Percentiles rank a stretch among this genome's conserved stretches.
These are phyloP conservation scores for Peterozyma xylosa DNA, from an alignment of 805 yeast species.

Conservation along the genomic window DNA sequence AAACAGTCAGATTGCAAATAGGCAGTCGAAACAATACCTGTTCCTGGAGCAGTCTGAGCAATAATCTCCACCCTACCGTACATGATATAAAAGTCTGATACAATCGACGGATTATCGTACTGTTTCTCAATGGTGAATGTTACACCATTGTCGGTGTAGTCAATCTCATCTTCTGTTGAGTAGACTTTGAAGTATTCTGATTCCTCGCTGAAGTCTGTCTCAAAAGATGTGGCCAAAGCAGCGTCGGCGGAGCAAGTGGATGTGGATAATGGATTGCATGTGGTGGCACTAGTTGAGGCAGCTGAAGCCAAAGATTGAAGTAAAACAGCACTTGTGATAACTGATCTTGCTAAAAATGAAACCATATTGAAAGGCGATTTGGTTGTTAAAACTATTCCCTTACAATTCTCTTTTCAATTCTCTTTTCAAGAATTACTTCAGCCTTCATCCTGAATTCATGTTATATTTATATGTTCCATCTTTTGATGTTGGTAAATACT, in stretches of 20 bases:
- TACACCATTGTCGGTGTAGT: slow-evolving; percentile 51
- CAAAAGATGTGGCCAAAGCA: slow-evolving; percentile 55
- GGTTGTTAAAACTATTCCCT: too few relatives aligned
- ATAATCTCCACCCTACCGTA: slow-evolving; percentile 77
- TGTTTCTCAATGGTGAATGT: slow-evolving; percentile 50
- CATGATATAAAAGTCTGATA: slow-evolving; percentile 79
- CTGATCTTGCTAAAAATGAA: too few relatives aligned
- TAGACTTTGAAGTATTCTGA: slow-evolving; percentile 35
- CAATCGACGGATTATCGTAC: slow-evolving; percentile 72
- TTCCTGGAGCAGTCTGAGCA: slow-evolving; percentile 67
- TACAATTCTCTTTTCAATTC: too few relatives aligned
- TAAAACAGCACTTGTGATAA: neutral
- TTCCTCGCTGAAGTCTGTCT: slow-evolving; percentile 43
- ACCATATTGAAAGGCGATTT: too few relatives aligned
- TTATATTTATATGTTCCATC: too few relatives aligned
- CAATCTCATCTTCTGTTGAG: slow-evolving; percentile 34
- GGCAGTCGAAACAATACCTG: slow-evolving; percentile 75
- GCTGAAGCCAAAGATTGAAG: neutral
- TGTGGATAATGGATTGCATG: slow-evolving; percentile 24
- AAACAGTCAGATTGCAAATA: slow-evolving; percentile 77
- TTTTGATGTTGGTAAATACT: too few relatives aligned
- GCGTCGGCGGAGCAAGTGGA: slow-evolving; percentile 32
- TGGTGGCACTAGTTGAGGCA: slow-evolving; percentile 1
- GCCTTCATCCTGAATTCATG: too few relatives aligned
- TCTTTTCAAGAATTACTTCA: too few relatives aligned